These are phyloP conservation scores for Pestalotiopsis sp. DNA, from an alignment of 2,329 filamentous ascomycete genomes.

Conservation along the genomic window DNA sequence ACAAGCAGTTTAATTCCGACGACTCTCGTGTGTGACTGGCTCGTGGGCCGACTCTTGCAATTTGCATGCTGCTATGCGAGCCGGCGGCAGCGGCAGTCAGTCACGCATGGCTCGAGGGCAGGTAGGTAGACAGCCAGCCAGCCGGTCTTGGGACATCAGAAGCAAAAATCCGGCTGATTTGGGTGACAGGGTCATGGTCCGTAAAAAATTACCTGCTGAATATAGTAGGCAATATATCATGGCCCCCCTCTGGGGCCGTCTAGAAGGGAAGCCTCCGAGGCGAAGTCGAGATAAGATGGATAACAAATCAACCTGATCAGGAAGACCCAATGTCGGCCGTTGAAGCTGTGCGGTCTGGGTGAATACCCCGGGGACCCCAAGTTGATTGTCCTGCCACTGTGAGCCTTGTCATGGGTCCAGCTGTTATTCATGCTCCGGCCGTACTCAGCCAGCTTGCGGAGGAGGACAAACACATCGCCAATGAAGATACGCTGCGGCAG, in stretches of 20 bases:
- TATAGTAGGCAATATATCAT: neutral
- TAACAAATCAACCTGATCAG: neutral
- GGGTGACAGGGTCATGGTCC: neutral
- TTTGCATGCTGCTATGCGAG: neutral
- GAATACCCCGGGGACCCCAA: no score
- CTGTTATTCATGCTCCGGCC: neutral
- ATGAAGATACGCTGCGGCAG: neutral
- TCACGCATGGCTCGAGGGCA: neutral
- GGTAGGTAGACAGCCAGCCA: no score
- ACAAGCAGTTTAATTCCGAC: slow-evolving; percentile 5
- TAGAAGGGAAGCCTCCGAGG: neutral
- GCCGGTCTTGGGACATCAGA: neutral
- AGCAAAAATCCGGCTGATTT: neutral
- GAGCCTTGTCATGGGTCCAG: neutral
- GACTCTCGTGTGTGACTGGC: slow-evolving; percentile 3
- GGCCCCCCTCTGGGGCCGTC: neutral
- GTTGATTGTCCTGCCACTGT: neutral
- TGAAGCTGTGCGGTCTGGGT: no score
- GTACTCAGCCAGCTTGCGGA: neutral
- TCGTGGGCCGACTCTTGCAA: neutral
- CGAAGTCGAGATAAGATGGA: neutral
- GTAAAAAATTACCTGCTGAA: neutral
- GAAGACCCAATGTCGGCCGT: neutral
- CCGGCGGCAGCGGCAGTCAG: neutral
- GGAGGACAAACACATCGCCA: neutral